Percentiles rank a stretch among this genome's conserved stretches.
Evolutionary conservation across 2,329 filamentous ascomycete genomes (phyloP).

Genomic region (Albifimbria verrucaria): DNA sequence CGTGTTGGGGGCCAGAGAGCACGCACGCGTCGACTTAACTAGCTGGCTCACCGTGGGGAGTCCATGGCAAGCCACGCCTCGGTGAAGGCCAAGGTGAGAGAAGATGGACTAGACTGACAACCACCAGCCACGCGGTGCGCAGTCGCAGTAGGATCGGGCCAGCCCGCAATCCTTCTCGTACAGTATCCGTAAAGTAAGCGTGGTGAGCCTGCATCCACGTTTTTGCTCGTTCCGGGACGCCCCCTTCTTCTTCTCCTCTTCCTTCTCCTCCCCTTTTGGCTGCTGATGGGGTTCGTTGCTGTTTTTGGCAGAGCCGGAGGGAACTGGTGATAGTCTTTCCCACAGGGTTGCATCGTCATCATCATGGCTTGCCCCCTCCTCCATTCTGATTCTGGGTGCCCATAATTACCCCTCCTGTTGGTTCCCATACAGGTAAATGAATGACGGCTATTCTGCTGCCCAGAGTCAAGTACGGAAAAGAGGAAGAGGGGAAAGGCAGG

Average conservation of each 20-base stretch:
- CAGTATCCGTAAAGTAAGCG: background rate
- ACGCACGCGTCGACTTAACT: background rate
- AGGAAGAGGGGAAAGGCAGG: background rate
- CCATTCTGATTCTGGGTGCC: background rate
- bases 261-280: background rate
- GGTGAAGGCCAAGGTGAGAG: background rate
- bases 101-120: background rate
- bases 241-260: background rate
- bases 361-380: background rate
- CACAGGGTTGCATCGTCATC: background rate
- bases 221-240: background rate
- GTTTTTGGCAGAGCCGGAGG: background rate
- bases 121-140: background rate
- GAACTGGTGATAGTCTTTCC: too few species aligned
- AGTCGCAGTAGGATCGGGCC: background rate
- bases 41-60: background rate
- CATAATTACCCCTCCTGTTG: background rate
- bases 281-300: too few species aligned
- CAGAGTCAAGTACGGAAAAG: background rate
- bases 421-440: background rate
- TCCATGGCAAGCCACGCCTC: background rate
- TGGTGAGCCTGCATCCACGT: background rate
- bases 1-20: background rate
- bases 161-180: background rate
- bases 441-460: background rate